Conservation (phyloP, 305 asterid species). For the Plantago lanceolata region DNA sequence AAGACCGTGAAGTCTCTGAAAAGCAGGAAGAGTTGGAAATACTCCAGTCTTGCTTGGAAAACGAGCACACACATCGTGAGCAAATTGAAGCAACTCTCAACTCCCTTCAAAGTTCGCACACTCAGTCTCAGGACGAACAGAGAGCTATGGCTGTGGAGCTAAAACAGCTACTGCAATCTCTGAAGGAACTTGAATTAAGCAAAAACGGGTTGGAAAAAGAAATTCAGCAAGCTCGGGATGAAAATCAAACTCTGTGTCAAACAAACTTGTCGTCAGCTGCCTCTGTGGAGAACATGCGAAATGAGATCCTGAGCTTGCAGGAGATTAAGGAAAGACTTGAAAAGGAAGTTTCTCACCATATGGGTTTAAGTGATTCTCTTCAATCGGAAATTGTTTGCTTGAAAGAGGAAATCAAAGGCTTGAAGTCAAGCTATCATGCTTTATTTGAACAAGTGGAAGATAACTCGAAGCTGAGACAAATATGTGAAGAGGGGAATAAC, state of each 20-base stretch:
- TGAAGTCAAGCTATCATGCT: conserved; percentile 47
- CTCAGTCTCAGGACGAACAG: conserved; percentile 68
- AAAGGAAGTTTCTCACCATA: conserved; percentile 55
- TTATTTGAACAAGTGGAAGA: conserved; percentile 67
- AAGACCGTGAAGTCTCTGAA: conserved; percentile 62
- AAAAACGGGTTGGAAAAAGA: conserved; percentile 56
- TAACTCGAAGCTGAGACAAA: conserved; percentile 45
- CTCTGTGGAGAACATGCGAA: conserved; percentile 51
- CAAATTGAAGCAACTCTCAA: conserved; percentile 64
- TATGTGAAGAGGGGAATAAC: conserved; percentile 36
- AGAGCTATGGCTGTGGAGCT: conserved; percentile 53
- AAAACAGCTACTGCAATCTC: conserved; percentile 44
- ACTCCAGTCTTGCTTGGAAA: conserved; percentile 47
- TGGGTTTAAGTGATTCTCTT: conserved; percentile 42
- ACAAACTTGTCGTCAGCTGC: conserved; percentile 44
- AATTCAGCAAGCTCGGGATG: conserved; percentile 43
- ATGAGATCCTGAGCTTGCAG: conserved; percentile 55
- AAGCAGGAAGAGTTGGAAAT: conserved; percentile 77
- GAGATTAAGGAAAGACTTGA: conserved; percentile 75
- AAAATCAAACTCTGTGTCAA: conserved; percentile 50
- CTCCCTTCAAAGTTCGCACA: conserved; percentile 50
- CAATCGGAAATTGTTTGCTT: conserved; percentile 52
- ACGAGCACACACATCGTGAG: conserved; percentile 43
- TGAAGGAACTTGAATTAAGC: conserved; percentile 59
- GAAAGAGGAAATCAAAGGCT: conserved; percentile 60